Percentiles rank a stretch among this genome's conserved stretches.
These are phyloP conservation scores for Penicillium sp. DNA, from an alignment of 2,329 filamentous ascomycete species.

Conservation along the genomic window DNA sequence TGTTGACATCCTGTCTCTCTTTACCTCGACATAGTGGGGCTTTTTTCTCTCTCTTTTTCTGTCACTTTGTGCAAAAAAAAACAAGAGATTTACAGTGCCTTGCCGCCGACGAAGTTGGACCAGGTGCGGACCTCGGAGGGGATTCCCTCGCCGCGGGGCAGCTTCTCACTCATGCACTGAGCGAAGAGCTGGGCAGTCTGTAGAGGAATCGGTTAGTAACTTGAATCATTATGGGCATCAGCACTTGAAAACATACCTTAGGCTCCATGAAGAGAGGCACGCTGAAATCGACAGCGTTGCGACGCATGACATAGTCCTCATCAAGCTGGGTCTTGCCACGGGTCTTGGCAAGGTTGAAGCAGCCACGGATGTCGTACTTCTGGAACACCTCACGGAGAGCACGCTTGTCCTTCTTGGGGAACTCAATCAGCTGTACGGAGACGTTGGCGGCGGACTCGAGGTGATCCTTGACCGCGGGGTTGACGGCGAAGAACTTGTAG, in stretches of 20 bases:
- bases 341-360: conserved; percentile 88
- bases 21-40: conserved; percentile 5
- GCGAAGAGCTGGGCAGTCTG: conserved; percentile 95
- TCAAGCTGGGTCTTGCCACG: conserved; percentile 82
- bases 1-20: not conserved
- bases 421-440: conserved; percentile 86
- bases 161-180: conserved; percentile 94
- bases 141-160: conserved; percentile 83
- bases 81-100: conserved; percentile 42
- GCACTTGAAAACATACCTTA: conserved; percentile 63
- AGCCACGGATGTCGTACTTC: conserved; percentile 93
- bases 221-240: not conserved
- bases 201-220: conserved; percentile 29
- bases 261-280: conserved; percentile 98
- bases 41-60: conserved; percentile 10
- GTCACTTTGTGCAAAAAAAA: conserved; percentile 19
- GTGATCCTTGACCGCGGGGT: conserved; percentile 75
- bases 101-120: conserved; percentile 89
- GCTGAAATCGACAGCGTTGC: conserved; percentile 97
- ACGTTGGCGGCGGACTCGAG: conserved; percentile 71
- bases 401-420: conserved; percentile 94
- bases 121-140: conserved; percentile 88
- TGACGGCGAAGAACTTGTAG: conserved; percentile 91
- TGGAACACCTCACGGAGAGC: conserved; percentile 91
- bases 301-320: conserved; percentile 96